Percentiles rank a stretch among this genome's conserved stretches.
Conservation (phyloP, 73 alveolate species). For the Breviolum minutum region DNA sequence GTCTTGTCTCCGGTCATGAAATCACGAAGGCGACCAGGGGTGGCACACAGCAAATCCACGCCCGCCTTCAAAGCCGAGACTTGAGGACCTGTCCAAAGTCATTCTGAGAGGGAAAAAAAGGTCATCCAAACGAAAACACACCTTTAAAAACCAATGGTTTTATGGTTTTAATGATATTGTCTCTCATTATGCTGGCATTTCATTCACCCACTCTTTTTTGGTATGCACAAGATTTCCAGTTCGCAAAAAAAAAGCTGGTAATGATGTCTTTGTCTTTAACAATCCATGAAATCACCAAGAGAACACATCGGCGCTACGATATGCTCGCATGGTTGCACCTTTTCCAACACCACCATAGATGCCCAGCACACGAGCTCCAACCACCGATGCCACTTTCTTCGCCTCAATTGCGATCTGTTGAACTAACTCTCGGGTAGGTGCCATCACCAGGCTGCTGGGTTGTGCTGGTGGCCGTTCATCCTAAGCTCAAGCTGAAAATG, state of each 20-base stretch:
- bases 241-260: not conserved
- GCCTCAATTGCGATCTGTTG: constrained; percentile 85
- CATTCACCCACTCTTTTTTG: no score
- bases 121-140: no score
- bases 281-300: no score
- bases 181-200: no score
- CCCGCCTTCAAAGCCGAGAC: constrained; percentile 65
- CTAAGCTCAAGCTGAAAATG: not conserved
- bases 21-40: constrained; percentile 87
- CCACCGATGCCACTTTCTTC: constrained; percentile 40
- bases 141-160: no score
- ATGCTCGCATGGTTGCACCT: no score
- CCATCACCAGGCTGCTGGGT: constrained; percentile 78
- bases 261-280: not conserved
- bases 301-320: no score
- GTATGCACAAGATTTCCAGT: no score
- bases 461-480: constrained; percentile 89
- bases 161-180: no score
- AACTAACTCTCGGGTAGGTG: constrained; percentile 86
- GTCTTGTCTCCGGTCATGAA: constrained; percentile 81
- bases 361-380: constrained; percentile 60
- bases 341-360: constrained; percentile 82
- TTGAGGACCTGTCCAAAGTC: constrained; percentile 6
- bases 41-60: constrained; percentile 69
- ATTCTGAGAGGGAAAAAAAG: not conserved